phyloP scores from a whole-genome alignment of 805 yeast species.

The Candida endomychidarum region DNA sequence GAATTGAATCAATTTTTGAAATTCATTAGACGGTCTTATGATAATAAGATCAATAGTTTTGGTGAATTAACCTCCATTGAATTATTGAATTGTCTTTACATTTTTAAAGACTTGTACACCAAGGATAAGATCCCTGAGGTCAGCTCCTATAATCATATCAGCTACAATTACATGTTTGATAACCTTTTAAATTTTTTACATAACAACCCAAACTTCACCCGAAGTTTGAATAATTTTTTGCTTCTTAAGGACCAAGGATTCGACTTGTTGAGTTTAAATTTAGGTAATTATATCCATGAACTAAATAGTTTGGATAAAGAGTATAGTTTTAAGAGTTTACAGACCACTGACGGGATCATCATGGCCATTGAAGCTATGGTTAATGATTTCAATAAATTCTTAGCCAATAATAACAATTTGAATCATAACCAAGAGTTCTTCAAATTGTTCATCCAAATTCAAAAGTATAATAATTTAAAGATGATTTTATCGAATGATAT shows the following conservation, averaged over 20 bases:
- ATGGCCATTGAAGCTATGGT: constrained; percentile 19
- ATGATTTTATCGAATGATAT: constrained; percentile 17
- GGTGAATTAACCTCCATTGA: constrained; percentile 26
- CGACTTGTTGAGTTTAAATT: constrained; percentile 11
- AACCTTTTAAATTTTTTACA: constrained; percentile 18
- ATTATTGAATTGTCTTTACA: constrained; percentile 26
- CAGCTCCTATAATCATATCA: constrained; percentile 17
- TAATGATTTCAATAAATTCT: constrained; percentile 18
- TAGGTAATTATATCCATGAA: constrained; percentile 19
- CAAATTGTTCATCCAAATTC: constrained; percentile 23
- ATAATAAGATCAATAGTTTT: constrained; percentile 21
- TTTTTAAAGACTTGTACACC: constrained; percentile 22
- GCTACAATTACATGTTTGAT: constrained; percentile 24
- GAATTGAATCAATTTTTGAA: constrained; percentile 22
- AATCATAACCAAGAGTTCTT: constrained; percentile 18
- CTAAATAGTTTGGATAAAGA: constrained; percentile 21
- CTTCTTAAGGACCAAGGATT: constrained; percentile 14
- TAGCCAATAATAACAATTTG: constrained; percentile 13
- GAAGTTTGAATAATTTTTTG: constrained; percentile 18
- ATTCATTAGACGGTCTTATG: constrained; percentile 23
- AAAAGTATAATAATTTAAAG: constrained; percentile 24
- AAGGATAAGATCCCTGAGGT: constrained; percentile 19
- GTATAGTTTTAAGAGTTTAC: constrained; percentile 19
- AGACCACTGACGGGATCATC: constrained; percentile 19
- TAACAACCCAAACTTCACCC: constrained; percentile 19